phyloP scores from a whole-genome alignment of 257 asterid genomes.

The Lycium barbarum region DNA sequence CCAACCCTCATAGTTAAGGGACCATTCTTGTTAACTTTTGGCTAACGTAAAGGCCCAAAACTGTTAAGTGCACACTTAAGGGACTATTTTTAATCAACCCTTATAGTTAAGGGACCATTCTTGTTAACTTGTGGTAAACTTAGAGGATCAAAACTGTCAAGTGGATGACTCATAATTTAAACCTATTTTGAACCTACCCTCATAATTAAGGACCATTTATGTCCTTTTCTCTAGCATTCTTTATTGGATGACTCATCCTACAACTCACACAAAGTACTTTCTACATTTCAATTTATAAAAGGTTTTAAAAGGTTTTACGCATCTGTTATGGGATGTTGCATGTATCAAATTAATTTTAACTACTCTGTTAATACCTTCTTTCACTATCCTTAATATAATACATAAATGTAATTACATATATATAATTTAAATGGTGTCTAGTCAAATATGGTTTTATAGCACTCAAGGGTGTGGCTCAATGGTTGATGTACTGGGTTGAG shows the following conservation, averaged over 20 bases:
- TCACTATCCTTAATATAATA: background rate
- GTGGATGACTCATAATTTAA: no score
- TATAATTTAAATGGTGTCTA: background rate
- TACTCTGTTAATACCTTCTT: background rate
- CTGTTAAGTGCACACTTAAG: no score
- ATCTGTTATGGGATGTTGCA: background rate
- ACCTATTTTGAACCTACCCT: no score
- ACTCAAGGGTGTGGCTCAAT: background rate
- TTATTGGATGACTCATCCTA: background rate
- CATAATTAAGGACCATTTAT: no score
- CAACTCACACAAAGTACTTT: background rate
- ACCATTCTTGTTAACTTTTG: no score
- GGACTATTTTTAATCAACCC: no score
- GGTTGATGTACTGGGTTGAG: background rate
- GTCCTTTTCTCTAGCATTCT: background rate
- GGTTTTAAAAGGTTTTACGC: background rate
- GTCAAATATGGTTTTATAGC: background rate
- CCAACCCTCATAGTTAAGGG: no score
- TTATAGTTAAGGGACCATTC: no score
- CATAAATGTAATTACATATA: background rate
- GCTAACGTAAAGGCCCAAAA: no score
- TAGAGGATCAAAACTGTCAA: no score
- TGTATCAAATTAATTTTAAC: background rate
- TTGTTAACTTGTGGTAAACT: no score
- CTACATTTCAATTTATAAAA: background rate